phyloP scores from a whole-genome alignment of 805 yeast species.

The Candida pseudofarinosa region DNA sequence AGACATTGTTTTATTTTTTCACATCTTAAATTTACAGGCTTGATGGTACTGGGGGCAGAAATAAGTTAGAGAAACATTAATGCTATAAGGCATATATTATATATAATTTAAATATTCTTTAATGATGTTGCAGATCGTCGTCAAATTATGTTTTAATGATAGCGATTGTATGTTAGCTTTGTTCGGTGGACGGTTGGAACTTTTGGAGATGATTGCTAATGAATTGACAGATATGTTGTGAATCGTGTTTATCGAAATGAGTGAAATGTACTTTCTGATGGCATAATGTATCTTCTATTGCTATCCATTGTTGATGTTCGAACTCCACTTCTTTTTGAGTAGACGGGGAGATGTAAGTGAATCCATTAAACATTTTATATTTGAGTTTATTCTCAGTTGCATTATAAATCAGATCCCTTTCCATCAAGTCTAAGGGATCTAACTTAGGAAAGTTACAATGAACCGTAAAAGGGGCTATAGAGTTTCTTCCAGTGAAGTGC shows the following conservation, averaged over 20 bases:
- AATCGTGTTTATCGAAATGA: constrained; percentile 18
- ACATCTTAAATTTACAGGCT: too few species aligned
- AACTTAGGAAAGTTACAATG: constrained; percentile 36
- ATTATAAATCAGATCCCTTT: constrained; percentile 23
- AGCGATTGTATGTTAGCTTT: too few species aligned
- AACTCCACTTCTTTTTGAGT: constrained; percentile 18
- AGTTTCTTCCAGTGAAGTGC: constrained; percentile 13
- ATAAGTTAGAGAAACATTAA: too few species aligned
- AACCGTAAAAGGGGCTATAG: constrained; percentile 23
- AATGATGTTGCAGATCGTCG: too few species aligned
- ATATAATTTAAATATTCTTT: too few species aligned
- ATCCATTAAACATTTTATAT: constrained; percentile 24
- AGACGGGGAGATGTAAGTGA: constrained; percentile 13
- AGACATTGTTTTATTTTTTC: too few species aligned
- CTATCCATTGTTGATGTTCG: constrained; percentile 29
- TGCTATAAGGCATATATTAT: too few species aligned
- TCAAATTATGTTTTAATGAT: too few species aligned
- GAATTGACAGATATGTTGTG: constrained; percentile 22
- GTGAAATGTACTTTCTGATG: constrained; percentile 19
- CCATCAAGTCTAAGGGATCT: constrained; percentile 25
- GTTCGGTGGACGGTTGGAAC: too few species aligned
- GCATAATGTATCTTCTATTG: constrained; percentile 24
- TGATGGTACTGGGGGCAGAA: too few species aligned
- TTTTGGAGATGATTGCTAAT: constrained; percentile 17
- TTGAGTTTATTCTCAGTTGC: constrained; percentile 18